Evolutionary conservation across 495 filamentous ascomycete genomes (phyloP).

Genomic region (Pseudomonodictys pantanalensis): DNA sequence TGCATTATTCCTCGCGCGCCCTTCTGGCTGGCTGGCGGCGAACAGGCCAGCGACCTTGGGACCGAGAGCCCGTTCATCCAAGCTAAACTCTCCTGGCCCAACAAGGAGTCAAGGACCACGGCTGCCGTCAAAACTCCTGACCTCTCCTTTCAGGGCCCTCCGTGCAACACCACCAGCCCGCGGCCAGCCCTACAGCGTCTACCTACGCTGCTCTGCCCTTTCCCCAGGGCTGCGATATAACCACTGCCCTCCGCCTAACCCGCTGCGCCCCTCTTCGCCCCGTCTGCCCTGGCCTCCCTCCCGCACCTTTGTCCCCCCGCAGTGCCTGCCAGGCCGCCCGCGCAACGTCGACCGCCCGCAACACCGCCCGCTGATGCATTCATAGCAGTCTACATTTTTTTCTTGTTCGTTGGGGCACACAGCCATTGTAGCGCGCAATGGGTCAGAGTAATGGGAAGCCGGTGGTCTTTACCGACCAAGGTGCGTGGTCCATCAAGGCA

Average conservation of each 20-base stretch:
- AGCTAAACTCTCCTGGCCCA: too few relatives aligned
- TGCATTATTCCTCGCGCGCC: constrained; percentile 30
- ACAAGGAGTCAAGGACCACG: constrained; percentile 8
- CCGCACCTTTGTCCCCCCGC: constrained; percentile 1
- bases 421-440: constrained; percentile 53
- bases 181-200: constrained; percentile 19
- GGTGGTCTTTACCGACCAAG: constrained; percentile 87
- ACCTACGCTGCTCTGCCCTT: not conserved
- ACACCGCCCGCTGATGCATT: constrained; percentile 21
- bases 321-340: constrained; percentile 1
- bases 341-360: constrained; percentile 2
- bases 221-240: not conserved
- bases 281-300: constrained; percentile 8
- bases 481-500: constrained; percentile 52
- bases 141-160: constrained; percentile 24
- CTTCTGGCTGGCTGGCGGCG: constrained; percentile 1
- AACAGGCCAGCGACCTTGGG: not conserved
- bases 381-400: constrained; percentile 2
- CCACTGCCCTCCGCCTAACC: not conserved
- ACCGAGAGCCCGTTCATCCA: not conserved
- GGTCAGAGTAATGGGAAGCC: constrained; percentile 93
- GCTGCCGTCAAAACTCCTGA: constrained; percentile 5
- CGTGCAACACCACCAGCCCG: constrained; percentile 9
- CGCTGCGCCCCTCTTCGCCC: not conserved
- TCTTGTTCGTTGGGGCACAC: constrained; percentile 11